Conservation (phyloP, 2,329 filamentous ascomycete species). For the Talaromyces albobiverticillius region DNA sequence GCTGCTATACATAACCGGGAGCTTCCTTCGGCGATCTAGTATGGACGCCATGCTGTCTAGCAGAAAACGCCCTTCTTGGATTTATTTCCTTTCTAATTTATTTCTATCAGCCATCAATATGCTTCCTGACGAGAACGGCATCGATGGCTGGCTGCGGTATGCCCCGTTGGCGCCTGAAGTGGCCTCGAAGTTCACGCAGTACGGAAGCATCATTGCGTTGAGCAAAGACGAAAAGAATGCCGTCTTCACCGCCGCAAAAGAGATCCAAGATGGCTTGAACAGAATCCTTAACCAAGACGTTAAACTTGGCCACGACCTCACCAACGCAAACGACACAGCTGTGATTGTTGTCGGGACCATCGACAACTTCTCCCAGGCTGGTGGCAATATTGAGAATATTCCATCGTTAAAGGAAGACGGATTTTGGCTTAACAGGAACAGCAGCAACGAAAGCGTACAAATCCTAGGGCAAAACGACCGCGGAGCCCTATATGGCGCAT, state of each 20-base stretch:
- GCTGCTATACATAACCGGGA: neutral
- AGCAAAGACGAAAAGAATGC: constrained; percentile 56
- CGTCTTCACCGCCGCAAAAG: constrained; percentile 57
- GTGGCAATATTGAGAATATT: constrained; percentile 18
- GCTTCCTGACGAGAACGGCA: constrained; percentile 51
- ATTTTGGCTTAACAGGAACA: constrained; percentile 58
- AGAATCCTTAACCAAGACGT: constrained; percentile 56
- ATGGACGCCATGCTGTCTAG: neutral
- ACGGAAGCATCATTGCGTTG: constrained; percentile 51
- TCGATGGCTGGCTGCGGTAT: constrained; percentile 64
- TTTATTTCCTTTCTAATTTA: neutral
- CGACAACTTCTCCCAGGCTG: constrained; percentile 25
- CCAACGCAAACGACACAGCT: constrained; percentile 18
- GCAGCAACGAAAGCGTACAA: constrained; percentile 43
- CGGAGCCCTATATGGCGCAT: constrained; percentile 66
- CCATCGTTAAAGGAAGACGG: constrained; percentile 43
- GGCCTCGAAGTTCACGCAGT: constrained; percentile 40
- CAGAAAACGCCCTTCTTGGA: neutral
- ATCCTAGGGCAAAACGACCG: constrained; percentile 66
- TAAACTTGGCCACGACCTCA: constrained; percentile 25
- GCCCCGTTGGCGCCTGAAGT: constrained; percentile 48
- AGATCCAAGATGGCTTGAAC: constrained; percentile 57
- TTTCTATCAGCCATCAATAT: neutral
- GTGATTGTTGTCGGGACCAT: constrained; percentile 32
- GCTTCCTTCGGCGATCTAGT: neutral